phyloP scores from a whole-genome alignment of 106 monocot species.

The Dactylorhiza incarnata region DNA sequence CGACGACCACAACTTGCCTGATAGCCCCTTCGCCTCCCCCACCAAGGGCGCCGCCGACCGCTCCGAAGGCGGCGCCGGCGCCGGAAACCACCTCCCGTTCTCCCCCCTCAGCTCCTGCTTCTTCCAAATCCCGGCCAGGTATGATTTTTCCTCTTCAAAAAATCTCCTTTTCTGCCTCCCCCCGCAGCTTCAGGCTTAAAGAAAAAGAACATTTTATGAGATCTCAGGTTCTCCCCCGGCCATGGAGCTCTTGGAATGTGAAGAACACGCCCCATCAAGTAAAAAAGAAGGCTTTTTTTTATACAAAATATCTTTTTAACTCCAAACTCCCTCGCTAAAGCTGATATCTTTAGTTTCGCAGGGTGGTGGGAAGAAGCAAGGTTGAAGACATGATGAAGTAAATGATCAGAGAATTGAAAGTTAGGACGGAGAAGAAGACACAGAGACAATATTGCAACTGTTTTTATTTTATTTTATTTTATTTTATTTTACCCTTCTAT shows the following conservation, averaged over 20 bases:
- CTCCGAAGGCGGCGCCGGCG: not conserved
- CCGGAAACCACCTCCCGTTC: not conserved
- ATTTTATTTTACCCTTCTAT: not conserved
- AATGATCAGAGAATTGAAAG: conserved; percentile 2
- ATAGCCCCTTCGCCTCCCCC: conserved; percentile 54
- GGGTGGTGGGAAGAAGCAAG: not conserved
- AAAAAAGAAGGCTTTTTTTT: not conserved
- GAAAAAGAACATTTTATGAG: not conserved
- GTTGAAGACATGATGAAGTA: not conserved
- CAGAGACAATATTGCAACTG: not conserved
- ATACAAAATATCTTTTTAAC: not conserved
- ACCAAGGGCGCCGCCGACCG: conserved; percentile 18
- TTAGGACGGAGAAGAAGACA: not conserved
- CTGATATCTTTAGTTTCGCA: not conserved
- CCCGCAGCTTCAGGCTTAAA: not conserved
- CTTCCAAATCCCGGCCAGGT: conserved; percentile 5
- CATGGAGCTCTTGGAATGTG: conserved; percentile 10
- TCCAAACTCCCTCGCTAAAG: not conserved
- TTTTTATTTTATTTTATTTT: not conserved
- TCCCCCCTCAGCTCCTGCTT: conserved; percentile 2
- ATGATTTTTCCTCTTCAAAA: not conserved
- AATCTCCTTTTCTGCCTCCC: not conserved
- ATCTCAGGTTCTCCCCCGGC: not conserved
- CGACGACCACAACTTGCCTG: conserved; percentile 56
- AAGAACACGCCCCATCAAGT: not conserved